Conservation (phyloP, 768 basidiomycete species). For the Termitomyces sp. region DNA sequence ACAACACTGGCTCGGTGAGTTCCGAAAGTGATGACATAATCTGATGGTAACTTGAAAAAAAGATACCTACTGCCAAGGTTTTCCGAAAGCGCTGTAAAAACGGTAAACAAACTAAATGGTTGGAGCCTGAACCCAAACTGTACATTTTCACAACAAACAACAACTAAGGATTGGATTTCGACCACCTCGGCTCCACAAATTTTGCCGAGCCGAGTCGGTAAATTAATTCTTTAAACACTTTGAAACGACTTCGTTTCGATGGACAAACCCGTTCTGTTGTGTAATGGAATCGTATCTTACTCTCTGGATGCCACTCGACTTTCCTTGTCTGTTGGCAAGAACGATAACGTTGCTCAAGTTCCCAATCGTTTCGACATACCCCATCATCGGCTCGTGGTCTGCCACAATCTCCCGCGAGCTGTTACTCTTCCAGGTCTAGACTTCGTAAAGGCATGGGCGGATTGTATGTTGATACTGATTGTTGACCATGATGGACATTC, state of each 20-base stretch:
- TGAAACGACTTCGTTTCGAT: not conserved
- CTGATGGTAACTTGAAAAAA: too few relatives aligned
- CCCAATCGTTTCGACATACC: not conserved
- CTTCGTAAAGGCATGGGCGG: slow-evolving; percentile 12
- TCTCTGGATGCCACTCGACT: not conserved
- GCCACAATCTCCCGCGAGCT: not conserved
- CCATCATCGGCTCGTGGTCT: slow-evolving; percentile 1
- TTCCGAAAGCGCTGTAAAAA: too few relatives aligned
- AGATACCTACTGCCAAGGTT: too few relatives aligned
- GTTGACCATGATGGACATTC: not conserved
- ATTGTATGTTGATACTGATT: slow-evolving; percentile 3
- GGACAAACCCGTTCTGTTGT: not conserved
- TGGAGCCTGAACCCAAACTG: too few relatives aligned
- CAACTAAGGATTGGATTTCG: too few relatives aligned
- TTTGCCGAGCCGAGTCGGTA: not conserved
- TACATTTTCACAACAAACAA: too few relatives aligned
- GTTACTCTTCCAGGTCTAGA: slow-evolving; percentile 5
- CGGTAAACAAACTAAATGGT: too few relatives aligned
- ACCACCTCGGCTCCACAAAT: too few relatives aligned
- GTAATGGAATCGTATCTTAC: not conserved
- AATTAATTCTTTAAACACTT: not conserved
- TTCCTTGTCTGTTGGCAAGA: not conserved
- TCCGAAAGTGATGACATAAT: too few relatives aligned
- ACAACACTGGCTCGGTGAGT: too few relatives aligned
- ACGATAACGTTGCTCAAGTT: not conserved